A percentile compares a stretch with the other conserved stretches of the same genome.
Evolutionary conservation across 2,329 filamentous ascomycete genomes (phyloP).

Genomic region (Fusarium luffae): DNA sequence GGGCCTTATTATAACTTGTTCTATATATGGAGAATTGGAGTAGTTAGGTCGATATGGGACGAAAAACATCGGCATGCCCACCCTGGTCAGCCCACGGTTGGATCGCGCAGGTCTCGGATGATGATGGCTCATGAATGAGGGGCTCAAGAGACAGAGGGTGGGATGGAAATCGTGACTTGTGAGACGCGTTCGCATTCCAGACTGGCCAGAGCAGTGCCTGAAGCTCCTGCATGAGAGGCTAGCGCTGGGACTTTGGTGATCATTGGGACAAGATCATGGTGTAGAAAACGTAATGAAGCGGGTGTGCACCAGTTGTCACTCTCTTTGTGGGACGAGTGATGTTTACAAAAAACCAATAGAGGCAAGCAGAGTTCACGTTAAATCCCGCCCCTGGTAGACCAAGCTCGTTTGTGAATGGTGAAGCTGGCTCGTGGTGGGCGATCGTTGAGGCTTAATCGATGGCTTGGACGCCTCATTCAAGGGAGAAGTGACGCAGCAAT

Average conservation of each 20-base stretch:
- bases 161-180: slow-evolving; percentile 44
- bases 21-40: slow-evolving; percentile 24
- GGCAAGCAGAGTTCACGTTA: slow-evolving; percentile 21
- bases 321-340: slow-evolving; percentile 31
- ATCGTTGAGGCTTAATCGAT: slow-evolving; percentile 36
- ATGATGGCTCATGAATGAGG: slow-evolving; percentile 31
- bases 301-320: slow-evolving; percentile 39
- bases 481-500: slow-evolving; percentile 37
- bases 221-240: slow-evolving; percentile 37
- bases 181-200: slow-evolving; percentile 44
- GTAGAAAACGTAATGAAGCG: slow-evolving; percentile 44
- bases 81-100: slow-evolving; percentile 26
- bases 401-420: slow-evolving; percentile 24
- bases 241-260: slow-evolving; percentile 38
- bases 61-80: slow-evolving; percentile 32
- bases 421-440: slow-evolving; percentile 19
- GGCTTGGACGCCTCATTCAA: slow-evolving; percentile 29
- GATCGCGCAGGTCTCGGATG: slow-evolving; percentile 32
- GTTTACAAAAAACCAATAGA: slow-evolving; percentile 29
- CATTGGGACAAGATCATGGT: slow-evolving; percentile 30
- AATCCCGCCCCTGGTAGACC: slow-evolving; percentile 24
- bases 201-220: slow-evolving; percentile 39
- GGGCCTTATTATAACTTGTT: slow-evolving; percentile 40
- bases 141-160: slow-evolving; percentile 36
- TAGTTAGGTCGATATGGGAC: slow-evolving; percentile 11